phyloP scores from a whole-genome alignment of 441 rosid genomes.

The Cnidoscolus chayamansa region DNA sequence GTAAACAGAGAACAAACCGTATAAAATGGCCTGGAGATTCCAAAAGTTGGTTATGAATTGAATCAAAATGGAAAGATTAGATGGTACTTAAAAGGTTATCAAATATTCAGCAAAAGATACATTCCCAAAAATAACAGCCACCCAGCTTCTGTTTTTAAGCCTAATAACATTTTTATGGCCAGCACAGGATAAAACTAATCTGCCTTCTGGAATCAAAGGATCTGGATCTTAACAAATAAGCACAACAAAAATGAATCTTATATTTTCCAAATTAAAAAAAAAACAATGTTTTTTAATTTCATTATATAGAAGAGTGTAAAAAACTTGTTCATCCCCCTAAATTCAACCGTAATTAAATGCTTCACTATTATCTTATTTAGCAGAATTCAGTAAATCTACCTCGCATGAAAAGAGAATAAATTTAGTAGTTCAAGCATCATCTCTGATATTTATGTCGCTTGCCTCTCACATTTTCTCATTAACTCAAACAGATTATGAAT shows the following conservation, averaged over 20 bases:
- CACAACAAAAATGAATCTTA: background rate
- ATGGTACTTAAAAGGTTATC: background rate
- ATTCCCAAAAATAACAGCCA: background rate
- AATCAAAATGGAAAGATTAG: background rate
- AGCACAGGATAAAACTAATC: background rate
- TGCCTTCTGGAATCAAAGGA: background rate
- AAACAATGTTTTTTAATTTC: background rate
- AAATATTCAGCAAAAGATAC: background rate
- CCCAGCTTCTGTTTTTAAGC: background rate
- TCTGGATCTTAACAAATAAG: background rate
- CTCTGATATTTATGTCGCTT: background rate
- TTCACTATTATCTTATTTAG: slow-evolving; percentile 5
- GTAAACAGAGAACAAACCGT: background rate
- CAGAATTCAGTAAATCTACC: background rate
- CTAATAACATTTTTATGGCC: background rate
- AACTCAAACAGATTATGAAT: background rate
- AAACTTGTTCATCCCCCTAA: background rate
- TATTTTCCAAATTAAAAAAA: background rate
- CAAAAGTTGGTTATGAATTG: background rate
- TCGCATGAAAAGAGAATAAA: slow-evolving; percentile 4
- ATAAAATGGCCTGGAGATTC: background rate
- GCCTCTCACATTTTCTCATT: slow-evolving; percentile 2
- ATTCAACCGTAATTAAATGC: slow-evolving; percentile 12
- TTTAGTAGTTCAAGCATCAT: background rate
- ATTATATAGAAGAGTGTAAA: background rate